These are phyloP conservation scores for Malassezia furfur DNA, from an alignment of 1,284 basidiomycete species.

Conservation along the genomic window DNA sequence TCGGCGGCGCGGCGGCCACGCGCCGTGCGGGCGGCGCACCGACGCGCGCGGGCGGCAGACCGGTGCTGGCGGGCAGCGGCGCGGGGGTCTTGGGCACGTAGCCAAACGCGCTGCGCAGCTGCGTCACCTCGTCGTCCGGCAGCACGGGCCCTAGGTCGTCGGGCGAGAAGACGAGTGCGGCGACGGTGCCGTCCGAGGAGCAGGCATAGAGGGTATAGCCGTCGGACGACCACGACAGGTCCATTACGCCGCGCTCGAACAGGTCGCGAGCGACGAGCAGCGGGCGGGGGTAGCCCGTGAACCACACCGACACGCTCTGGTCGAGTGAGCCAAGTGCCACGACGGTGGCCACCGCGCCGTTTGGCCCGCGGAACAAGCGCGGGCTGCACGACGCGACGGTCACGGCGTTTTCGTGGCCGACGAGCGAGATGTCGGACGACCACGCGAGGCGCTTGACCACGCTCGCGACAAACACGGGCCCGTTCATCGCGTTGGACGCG, in stretches of 20 bases:
- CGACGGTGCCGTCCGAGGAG: slow-evolving; percentile 88
- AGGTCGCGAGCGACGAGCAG: slow-evolving; percentile 85
- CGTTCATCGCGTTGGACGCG: slow-evolving; percentile 92
- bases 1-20: slow-evolving; percentile 37
- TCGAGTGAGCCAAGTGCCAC: slow-evolving; percentile 33
- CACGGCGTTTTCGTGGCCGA: slow-evolving; percentile 96
- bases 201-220: slow-evolving; percentile 85
- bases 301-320: slow-evolving; percentile 28
- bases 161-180: slow-evolving; percentile 69
- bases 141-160: slow-evolving; percentile 75
- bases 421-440: slow-evolving; percentile 57
- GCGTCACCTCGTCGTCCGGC: slow-evolving; percentile 55
- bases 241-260: slow-evolving; percentile 88
- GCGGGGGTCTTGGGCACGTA: slow-evolving; percentile 2
- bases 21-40: slow-evolving; percentile 23
- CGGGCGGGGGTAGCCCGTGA: slow-evolving; percentile 65
- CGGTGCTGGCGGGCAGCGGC: background rate
- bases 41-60: background rate
- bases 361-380: slow-evolving; percentile 23
- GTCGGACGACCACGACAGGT: slow-evolving; percentile 76
- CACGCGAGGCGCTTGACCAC: slow-evolving; percentile 71
- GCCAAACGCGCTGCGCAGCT: slow-evolving; percentile 29
- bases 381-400: slow-evolving; percentile 57
- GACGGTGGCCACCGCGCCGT: slow-evolving; percentile 27
- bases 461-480: slow-evolving; percentile 91